Percentiles rank a stretch among this genome's conserved stretches.
Evolutionary conservation across 2,329 filamentous ascomycete species (phyloP).

Genomic region (Penicillium corylophilum): DNA sequence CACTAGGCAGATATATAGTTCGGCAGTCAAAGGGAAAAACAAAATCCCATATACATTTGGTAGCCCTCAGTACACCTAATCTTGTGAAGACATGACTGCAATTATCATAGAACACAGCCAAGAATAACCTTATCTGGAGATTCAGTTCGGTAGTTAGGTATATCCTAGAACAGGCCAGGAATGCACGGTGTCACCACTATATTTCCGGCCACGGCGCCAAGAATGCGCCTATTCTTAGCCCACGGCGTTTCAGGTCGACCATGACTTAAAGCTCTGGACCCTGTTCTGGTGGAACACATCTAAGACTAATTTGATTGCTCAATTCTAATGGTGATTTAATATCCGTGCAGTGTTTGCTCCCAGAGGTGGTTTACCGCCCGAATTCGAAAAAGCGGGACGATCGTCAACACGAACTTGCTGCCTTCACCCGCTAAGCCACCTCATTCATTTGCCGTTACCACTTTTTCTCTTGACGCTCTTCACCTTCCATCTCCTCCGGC

Average conservation of each 20-base stretch:
- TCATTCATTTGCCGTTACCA: constrained; percentile 11
- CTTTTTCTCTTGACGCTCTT: constrained; percentile 6
- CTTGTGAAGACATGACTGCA: too few species aligned
- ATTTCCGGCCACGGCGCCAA: constrained; percentile 15
- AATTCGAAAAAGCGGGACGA: constrained; percentile 19
- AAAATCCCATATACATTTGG: too few species aligned
- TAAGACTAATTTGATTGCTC: not conserved
- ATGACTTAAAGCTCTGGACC: not conserved
- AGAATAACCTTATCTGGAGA: not conserved
- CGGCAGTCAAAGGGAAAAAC: too few species aligned
- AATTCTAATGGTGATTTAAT: not conserved
- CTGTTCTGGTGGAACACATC: not conserved
- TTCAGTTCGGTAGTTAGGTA: too few species aligned
- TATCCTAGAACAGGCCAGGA: not conserved
- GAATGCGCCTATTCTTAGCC: constrained; percentile 16
- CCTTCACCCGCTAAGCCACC: constrained; percentile 27
- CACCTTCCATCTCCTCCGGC: constrained; percentile 1
- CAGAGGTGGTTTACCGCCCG: constrained; percentile 16
- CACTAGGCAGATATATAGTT: not conserved
- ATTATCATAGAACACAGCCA: not conserved
- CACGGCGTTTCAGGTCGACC: constrained; percentile 7
- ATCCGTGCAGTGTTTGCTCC: constrained; percentile 3
- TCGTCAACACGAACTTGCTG: constrained; percentile 21
- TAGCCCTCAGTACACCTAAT: too few species aligned
- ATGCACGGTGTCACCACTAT: constrained; percentile 4